A percentile compares a stretch with the other conserved stretches of the same genome.
These are phyloP conservation scores for Zymoseptoria passerinii DNA, from an alignment of 2,329 filamentous ascomycete species.

Conservation along the genomic window DNA sequence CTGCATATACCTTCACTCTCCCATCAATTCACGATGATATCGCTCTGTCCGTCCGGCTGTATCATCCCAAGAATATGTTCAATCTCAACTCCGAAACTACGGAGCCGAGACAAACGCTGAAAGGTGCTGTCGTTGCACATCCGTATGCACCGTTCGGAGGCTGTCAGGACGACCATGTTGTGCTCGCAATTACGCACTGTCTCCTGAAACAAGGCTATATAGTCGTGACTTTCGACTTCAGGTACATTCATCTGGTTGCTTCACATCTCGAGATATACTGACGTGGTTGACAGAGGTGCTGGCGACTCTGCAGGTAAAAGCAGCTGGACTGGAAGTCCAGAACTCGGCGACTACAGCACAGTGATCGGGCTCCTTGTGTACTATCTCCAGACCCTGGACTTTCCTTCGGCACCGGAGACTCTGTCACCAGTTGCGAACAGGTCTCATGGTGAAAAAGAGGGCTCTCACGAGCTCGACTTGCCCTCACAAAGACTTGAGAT, in stretches of 20 bases:
- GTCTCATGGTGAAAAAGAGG: background rate
- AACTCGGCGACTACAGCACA: constrained; percentile 73
- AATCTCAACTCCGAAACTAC: background rate
- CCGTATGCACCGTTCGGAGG: constrained; percentile 87
- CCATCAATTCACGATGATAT: constrained; percentile 76
- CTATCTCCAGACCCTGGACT: constrained; percentile 55
- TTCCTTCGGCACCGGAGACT: constrained; percentile 1
- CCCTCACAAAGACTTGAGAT: constrained; percentile 24
- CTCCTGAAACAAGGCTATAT: constrained; percentile 64
- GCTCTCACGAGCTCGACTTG: background rate
- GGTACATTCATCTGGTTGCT: constrained; percentile 43
- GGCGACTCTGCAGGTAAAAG: constrained; percentile 66
- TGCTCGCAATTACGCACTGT: constrained; percentile 55
- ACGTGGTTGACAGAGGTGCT: constrained; percentile 55
- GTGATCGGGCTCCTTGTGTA: constrained; percentile 71
- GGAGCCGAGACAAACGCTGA: background rate
- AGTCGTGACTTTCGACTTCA: constrained; percentile 86
- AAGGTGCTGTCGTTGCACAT: constrained; percentile 66
- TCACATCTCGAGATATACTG: constrained; percentile 2
- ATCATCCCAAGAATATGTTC: constrained; percentile 43
- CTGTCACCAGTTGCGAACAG: background rate
- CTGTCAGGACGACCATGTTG: constrained; percentile 71
- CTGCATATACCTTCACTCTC: constrained; percentile 54
- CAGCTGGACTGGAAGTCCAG: constrained; percentile 77
- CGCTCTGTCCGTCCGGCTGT: constrained; percentile 71